Percentiles rank a stretch among this genome's conserved stretches.
These are phyloP conservation scores for Metschnikowia proteae DNA, from an alignment of 805 yeast species.

Conservation along the genomic window DNA sequence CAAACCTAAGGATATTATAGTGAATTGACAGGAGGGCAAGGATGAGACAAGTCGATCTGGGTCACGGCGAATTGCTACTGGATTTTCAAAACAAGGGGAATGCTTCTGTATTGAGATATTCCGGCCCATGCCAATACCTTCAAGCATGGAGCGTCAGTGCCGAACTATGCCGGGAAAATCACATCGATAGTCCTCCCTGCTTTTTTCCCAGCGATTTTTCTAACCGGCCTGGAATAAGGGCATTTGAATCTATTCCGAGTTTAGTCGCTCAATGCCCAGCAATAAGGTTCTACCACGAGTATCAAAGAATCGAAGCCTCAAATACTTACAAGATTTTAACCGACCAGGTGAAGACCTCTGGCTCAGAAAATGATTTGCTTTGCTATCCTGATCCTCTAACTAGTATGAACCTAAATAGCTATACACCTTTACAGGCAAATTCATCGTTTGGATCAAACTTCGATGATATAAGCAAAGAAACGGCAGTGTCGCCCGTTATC, in stretches of 20 bases:
- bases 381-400: neutral
- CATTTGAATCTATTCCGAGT: constrained; percentile 1
- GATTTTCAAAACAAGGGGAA: neutral
- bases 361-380: neutral
- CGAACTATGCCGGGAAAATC: constrained; percentile 10
- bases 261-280: constrained; percentile 8
- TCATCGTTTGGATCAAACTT: too few species aligned
- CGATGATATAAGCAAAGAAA: neutral
- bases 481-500: neutral
- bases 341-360: neutral
- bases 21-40: neutral
- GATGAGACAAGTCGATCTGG: neutral
- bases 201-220: constrained; percentile 15
- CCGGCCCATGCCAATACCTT: constrained; percentile 3
- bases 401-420: neutral
- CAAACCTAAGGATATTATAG: neutral
- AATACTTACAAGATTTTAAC: neutral
- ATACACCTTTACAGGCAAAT: neutral
- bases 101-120: neutral
- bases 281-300: constrained; percentile 7
- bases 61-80: neutral
- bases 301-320: neutral
- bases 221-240: constrained; percentile 5
- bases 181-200: constrained; percentile 12
- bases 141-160: constrained; percentile 14